A percentile compares a stretch with the other conserved stretches of the same genome.
Evolutionary conservation across 441 rosid genomes (phyloP).

Genomic region (Isatis lusitanica): DNA sequence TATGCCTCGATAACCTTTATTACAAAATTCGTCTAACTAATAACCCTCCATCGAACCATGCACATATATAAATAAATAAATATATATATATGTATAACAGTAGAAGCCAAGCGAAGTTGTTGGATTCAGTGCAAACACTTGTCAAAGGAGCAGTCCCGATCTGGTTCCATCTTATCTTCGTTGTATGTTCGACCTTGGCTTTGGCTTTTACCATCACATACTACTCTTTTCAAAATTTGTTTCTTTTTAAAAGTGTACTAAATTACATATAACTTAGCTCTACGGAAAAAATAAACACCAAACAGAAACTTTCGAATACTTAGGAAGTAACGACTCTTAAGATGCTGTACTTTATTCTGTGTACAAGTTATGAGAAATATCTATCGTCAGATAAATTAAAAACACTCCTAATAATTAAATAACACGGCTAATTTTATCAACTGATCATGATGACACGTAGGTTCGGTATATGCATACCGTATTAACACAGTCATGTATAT

Average conservation of each 20-base stretch:
- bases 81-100: neutral
- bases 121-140: slow-evolving; percentile 42
- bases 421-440: neutral
- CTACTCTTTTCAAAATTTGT: neutral
- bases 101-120: slow-evolving; percentile 19
- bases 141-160: slow-evolving; percentile 37
- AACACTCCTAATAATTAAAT: neutral
- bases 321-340: slow-evolving; percentile 13
- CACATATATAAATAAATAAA: slow-evolving; percentile 1
- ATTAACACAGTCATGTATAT: neutral
- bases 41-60: slow-evolving; percentile 15
- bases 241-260: neutral
- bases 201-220: slow-evolving; percentile 24
- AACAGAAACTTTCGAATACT: neutral
- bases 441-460: slow-evolving; percentile 3
- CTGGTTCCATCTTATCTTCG: slow-evolving; percentile 38
- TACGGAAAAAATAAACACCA: neutral
- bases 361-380: neutral
- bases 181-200: slow-evolving; percentile 40
- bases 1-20: slow-evolving; percentile 27
- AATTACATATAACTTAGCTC: neutral
- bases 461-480: neutral
- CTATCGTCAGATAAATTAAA: neutral
- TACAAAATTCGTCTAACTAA: neutral
- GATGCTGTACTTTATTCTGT: neutral